phyloP scores from a whole-genome alignment of 495 filamentous ascomycete genomes.

The Penicillium odoratum region DNA sequence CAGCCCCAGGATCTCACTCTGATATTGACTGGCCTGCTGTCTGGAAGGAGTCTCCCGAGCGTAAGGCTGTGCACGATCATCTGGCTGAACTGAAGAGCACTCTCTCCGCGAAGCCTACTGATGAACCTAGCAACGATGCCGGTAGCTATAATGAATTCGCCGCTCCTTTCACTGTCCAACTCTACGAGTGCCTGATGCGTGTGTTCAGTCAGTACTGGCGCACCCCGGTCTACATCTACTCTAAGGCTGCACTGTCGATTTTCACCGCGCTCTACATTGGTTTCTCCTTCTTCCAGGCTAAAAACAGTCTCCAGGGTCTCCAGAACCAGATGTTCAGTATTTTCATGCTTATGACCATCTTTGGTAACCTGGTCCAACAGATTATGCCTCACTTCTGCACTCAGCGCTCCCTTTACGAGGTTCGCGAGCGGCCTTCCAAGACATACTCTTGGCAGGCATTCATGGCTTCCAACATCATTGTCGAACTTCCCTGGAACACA shows the following conservation, averaged over 20 bases:
- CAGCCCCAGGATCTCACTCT: slow-evolving; percentile 76
- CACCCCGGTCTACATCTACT: slow-evolving; percentile 58
- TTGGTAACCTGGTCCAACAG: slow-evolving; percentile 77
- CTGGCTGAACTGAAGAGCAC: slow-evolving; percentile 66
- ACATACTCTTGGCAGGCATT: slow-evolving; percentile 77
- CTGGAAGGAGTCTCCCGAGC: slow-evolving; percentile 74
- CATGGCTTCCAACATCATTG: slow-evolving; percentile 65
- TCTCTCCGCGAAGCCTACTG: slow-evolving; percentile 46
- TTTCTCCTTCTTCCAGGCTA: slow-evolving; percentile 82
- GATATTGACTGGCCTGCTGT: slow-evolving; percentile 80
- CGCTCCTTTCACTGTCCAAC: slow-evolving; percentile 53
- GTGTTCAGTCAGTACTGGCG: slow-evolving; percentile 62
- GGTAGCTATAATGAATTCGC: slow-evolving; percentile 50
- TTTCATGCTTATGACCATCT: slow-evolving; percentile 84
- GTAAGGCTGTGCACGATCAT: slow-evolving; percentile 63
- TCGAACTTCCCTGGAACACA: slow-evolving; percentile 73
- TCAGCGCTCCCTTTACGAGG: slow-evolving; percentile 68
- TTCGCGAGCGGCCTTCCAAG: slow-evolving; percentile 69
- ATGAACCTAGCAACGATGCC: slow-evolving; percentile 32
- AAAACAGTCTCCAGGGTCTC: slow-evolving; percentile 74
- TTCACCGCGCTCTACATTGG: slow-evolving; percentile 73
- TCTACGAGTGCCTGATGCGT: slow-evolving; percentile 52
- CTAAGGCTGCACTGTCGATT: slow-evolving; percentile 57
- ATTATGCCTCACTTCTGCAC: slow-evolving; percentile 72
- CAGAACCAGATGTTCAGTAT: slow-evolving; percentile 91